These are phyloP conservation scores for Hypomontagnella submonticulosa DNA, from an alignment of 495 filamentous ascomycete genomes.

Conservation along the genomic window DNA sequence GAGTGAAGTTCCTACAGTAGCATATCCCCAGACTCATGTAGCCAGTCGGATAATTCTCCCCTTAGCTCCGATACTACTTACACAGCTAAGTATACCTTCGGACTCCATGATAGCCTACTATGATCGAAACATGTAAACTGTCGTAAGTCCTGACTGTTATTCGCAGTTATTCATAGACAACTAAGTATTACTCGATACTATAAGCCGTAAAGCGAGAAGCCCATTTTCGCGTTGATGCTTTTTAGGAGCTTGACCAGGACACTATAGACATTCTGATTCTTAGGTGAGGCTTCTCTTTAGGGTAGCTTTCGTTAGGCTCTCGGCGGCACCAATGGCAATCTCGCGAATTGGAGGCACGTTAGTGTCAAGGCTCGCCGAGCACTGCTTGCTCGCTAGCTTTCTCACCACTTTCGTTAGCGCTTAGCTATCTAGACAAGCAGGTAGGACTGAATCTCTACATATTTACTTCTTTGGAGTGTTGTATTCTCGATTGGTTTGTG, in stretches of 20 bases:
- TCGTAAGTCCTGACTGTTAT: too few relatives aligned
- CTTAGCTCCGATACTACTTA: slow-evolving; percentile 26
- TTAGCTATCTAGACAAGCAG: slow-evolving; percentile 8
- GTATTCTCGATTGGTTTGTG: slow-evolving; percentile 36
- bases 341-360: slow-evolving; percentile 16
- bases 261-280: too few relatives aligned
- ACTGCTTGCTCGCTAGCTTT: slow-evolving; percentile 12
- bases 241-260: too few relatives aligned
- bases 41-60: slow-evolving; percentile 34
- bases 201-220: too few relatives aligned
- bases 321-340: slow-evolving; percentile 4
- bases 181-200: too few relatives aligned
- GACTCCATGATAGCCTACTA: too few relatives aligned
- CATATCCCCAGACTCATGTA: slow-evolving; percentile 5
- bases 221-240: too few relatives aligned
- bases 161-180: too few relatives aligned
- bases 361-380: slow-evolving; percentile 6
- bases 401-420: slow-evolving; percentile 2
- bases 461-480: slow-evolving; percentile 3
- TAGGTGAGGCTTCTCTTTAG: slow-evolving; percentile 1
- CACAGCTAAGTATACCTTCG: neutral
- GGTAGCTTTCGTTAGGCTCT: slow-evolving; percentile 7
- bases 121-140: neutral
- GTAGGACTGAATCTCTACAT: slow-evolving; percentile 27
- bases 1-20: slow-evolving; percentile 28